A percentile compares a stretch with the other conserved stretches of the same genome.
These are phyloP conservation scores for Spathaspora arborariae DNA, from an alignment of 805 yeast species.

Conservation along the genomic window DNA sequence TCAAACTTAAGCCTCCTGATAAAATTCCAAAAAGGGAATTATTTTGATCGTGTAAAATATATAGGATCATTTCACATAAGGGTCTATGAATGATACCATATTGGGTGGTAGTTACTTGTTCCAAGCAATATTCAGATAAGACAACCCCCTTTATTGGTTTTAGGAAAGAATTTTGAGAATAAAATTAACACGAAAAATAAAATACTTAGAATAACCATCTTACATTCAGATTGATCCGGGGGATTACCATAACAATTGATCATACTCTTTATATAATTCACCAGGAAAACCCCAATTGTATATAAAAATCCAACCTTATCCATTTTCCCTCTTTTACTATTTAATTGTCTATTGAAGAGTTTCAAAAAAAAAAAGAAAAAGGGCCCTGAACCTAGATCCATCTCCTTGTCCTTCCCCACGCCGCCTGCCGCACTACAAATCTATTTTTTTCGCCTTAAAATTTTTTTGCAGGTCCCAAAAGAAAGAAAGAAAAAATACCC, in stretches of 20 bases:
- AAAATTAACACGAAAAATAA: too few relatives aligned
- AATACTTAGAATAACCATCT: too few relatives aligned
- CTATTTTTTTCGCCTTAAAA: neutral
- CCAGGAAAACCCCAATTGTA: too few relatives aligned
- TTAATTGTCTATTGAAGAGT: neutral
- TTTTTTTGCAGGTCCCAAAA: neutral
- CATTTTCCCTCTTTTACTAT: neutral
- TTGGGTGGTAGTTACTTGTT: too few relatives aligned
- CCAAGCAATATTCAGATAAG: neutral
- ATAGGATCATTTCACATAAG: neutral
- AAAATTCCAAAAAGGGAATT: neutral
- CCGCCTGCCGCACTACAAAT: neutral
- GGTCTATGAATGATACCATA: neutral
- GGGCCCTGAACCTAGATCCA: neutral
- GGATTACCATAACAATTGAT: too few relatives aligned
- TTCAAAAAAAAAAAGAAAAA: too few relatives aligned
- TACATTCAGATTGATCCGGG: too few relatives aligned
- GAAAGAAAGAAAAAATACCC: neutral
- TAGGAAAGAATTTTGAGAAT: too few relatives aligned
- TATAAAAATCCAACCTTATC: too few relatives aligned
- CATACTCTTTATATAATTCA: too few relatives aligned
- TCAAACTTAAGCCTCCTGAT: neutral
- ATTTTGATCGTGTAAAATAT: neutral
- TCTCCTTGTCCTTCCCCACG: neutral
- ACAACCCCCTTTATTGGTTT: too few relatives aligned